Conservation (phyloP, 306 rosid genomes). For the Lathyrus tuberosus region DNA sequence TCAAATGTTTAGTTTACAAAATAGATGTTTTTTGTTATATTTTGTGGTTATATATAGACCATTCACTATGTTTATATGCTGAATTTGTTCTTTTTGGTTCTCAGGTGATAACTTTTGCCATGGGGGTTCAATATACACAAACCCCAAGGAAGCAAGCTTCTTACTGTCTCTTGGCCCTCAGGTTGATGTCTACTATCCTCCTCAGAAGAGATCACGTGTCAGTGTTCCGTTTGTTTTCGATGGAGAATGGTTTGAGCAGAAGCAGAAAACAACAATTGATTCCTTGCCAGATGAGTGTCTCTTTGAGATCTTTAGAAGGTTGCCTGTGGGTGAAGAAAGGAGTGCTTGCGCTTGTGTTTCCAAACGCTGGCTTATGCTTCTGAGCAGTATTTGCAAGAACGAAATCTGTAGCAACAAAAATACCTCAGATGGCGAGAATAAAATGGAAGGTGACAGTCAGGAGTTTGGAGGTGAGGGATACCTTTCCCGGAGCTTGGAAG, state of each 20-base stretch:
- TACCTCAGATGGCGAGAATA: conserved; percentile 37
- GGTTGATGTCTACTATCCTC: conserved; percentile 77
- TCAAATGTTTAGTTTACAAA: neutral
- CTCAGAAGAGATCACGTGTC: conserved; percentile 84
- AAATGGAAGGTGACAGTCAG: conserved; percentile 48
- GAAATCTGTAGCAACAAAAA: conserved; percentile 58
- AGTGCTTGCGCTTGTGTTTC: conserved; percentile 84
- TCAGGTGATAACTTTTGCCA: conserved; percentile 80
- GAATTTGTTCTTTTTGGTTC: conserved; percentile 33
- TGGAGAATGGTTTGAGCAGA: conserved; percentile 59
- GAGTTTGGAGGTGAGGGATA: conserved; percentile 76
- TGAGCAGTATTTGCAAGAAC: conserved; percentile 65
- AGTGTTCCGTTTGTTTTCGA: conserved; percentile 63
- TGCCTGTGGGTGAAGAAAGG: conserved; percentile 80
- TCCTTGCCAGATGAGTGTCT: conserved; percentile 89
- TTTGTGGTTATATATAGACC: conserved; percentile 2
- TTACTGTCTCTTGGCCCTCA: conserved; percentile 70
- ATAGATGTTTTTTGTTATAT: neutral
- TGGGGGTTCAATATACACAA: conserved; percentile 71
- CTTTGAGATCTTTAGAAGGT: conserved; percentile 88
- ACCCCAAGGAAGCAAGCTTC: conserved; percentile 76
- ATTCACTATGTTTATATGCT: neutral
- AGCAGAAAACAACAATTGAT: conserved; percentile 71
- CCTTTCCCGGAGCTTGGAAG: conserved; percentile 93
- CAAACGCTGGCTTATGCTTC: conserved; percentile 84